A percentile compares a stretch with the other conserved stretches of the same genome.
Evolutionary conservation across 768 basidiomycete species (phyloP).

Genomic region (Leccinum pellstonianum): DNA sequence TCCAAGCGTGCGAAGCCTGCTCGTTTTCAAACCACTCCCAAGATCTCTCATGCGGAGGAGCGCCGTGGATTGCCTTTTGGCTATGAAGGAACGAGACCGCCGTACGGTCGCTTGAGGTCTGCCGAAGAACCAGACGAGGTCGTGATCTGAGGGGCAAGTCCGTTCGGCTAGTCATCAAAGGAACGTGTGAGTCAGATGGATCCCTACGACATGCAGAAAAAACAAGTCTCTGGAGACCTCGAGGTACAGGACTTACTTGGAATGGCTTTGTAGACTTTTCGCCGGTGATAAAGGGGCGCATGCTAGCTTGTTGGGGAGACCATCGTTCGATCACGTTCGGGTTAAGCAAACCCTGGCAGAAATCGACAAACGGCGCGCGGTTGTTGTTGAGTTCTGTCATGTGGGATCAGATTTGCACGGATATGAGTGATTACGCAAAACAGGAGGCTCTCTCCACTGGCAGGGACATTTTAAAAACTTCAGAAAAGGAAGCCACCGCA

Average conservation of each 20-base stretch:
- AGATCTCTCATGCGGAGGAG: constrained; percentile 49
- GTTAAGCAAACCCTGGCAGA: constrained; percentile 91
- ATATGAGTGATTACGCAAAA: constrained; percentile 11
- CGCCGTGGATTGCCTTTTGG: constrained; percentile 60
- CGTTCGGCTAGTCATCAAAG: constrained; percentile 49
- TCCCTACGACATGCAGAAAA: background rate
- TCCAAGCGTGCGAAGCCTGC: constrained; percentile 56
- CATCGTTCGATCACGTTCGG: constrained; percentile 94
- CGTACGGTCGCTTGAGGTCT: constrained; percentile 87
- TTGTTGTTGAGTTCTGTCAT: constrained; percentile 78
- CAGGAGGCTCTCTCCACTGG: background rate
- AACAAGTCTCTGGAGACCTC: background rate
- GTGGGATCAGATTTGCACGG: constrained; percentile 18
- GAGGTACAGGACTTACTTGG: constrained; percentile 48
- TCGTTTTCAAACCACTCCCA: constrained; percentile 54
- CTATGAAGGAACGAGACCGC: constrained; percentile 88
- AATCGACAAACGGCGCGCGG: constrained; percentile 93
- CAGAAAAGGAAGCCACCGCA: constrained; percentile 32
- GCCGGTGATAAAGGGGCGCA: constrained; percentile 97
- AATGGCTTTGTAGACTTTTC: constrained; percentile 92
- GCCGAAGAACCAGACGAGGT: constrained; percentile 35
- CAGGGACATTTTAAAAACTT: background rate
- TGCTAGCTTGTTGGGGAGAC: constrained; percentile 94
- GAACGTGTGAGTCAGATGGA: constrained; percentile 4
- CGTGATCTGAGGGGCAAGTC: constrained; percentile 32